phyloP scores from a whole-genome alignment of 768 basidiomycete species.

The Mycena olivaceomarginata region DNA sequence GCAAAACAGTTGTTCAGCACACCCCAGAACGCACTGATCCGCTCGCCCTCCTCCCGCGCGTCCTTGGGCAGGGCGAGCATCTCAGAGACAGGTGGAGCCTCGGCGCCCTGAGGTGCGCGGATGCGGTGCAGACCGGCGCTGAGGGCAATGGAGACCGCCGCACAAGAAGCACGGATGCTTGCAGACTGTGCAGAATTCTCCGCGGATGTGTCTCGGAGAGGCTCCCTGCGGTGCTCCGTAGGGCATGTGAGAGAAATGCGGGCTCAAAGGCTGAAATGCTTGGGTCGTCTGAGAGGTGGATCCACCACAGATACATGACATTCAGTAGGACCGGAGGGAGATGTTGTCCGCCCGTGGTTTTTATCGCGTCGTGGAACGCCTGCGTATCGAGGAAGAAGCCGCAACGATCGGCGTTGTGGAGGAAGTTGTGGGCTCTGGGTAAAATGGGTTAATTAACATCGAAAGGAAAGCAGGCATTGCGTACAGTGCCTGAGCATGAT shows the following conservation, averaged over 20 bases:
- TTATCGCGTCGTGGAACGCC: slow-evolving; percentile 57
- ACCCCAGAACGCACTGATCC: slow-evolving; percentile 35
- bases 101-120: neutral
- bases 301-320: slow-evolving; percentile 50
- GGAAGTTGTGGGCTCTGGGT: slow-evolving; percentile 51
- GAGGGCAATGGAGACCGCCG: slow-evolving; percentile 57
- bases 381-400: slow-evolving; percentile 67
- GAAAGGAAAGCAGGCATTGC: neutral
- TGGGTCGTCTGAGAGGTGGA: slow-evolving; percentile 46
- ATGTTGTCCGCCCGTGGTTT: slow-evolving; percentile 28
- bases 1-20: slow-evolving; percentile 56
- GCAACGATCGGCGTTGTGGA: slow-evolving; percentile 60
- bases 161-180: slow-evolving; percentile 65
- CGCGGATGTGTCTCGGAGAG: slow-evolving; percentile 58
- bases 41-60: slow-evolving; percentile 30
- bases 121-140: slow-evolving; percentile 53
- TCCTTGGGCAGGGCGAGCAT: neutral
- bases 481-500: slow-evolving; percentile 41
- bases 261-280: slow-evolving; percentile 46
- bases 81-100: too few relatives aligned
- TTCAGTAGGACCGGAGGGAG: slow-evolving; percentile 52
- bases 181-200: slow-evolving; percentile 57
- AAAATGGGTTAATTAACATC: too few relatives aligned
- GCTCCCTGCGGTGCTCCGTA: slow-evolving; percentile 53
- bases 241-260: slow-evolving; percentile 58